These are phyloP conservation scores for Botrytis hyacinthi DNA, from an alignment of 2,329 filamentous ascomycete genomes.

Conservation along the genomic window DNA sequence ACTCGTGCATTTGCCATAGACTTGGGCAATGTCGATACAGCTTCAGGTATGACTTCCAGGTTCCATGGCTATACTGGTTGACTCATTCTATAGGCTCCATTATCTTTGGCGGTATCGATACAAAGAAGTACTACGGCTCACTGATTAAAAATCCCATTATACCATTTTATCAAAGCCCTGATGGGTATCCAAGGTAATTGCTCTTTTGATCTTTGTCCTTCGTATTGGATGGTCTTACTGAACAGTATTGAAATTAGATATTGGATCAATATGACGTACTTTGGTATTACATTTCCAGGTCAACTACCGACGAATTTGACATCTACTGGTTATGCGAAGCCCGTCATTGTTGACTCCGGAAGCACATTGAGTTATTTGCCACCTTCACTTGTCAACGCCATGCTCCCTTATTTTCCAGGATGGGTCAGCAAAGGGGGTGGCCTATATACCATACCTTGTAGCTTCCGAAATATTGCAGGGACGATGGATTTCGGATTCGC, in stretches of 20 bases:
- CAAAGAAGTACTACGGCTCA: conserved; percentile 27
- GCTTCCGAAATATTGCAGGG: conserved; percentile 4
- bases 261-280: conserved; percentile 30
- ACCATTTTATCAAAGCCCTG: conserved; percentile 22
- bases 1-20: conserved; percentile 30
- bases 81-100: conserved; percentile 23
- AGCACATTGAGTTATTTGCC: conserved; percentile 25
- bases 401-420: conserved; percentile 26
- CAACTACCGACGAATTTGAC: conserved; percentile 8
- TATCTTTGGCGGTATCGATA: conserved; percentile 31
- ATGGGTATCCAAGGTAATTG: conserved; percentile 22
- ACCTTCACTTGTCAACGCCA: conserved; percentile 20
- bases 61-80: not conserved
- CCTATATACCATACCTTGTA: conserved; percentile 24
- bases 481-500: conserved; percentile 29
- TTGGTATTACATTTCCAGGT: conserved; percentile 25
- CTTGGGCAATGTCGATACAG: conserved; percentile 24
- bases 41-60: conserved; percentile 20
- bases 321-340: not conserved
- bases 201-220: not conserved
- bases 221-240: conserved; percentile 3
- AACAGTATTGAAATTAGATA: conserved; percentile 22
- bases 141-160: conserved; percentile 28
- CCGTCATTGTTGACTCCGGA: conserved; percentile 27
- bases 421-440: conserved; percentile 22